Evolutionary conservation across 2,329 filamentous ascomycete genomes (phyloP).

Genomic region (Beauveria pseudobassiana): DNA sequence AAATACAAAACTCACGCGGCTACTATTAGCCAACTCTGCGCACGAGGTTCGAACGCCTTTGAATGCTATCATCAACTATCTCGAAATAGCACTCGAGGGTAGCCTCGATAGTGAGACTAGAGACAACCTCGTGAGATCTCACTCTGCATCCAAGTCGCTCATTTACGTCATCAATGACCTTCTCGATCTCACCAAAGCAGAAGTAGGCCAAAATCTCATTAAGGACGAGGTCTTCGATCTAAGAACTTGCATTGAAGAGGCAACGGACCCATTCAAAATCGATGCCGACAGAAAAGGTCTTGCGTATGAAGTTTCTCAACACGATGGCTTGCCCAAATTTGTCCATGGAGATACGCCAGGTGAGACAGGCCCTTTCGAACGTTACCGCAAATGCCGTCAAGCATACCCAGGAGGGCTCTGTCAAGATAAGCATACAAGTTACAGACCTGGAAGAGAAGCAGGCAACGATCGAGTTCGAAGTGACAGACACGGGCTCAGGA

Average conservation of each 20-base stretch:
- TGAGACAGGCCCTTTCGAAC: conserved; percentile 79
- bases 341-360: conserved; percentile 75
- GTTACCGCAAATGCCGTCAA: conserved; percentile 79
- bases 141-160: conserved; percentile 85
- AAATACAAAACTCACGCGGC: conserved; percentile 68
- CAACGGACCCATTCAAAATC: conserved; percentile 63
- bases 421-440: conserved; percentile 64
- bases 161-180: conserved; percentile 94
- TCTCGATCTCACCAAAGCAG: conserved; percentile 79
- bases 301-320: conserved; percentile 57
- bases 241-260: conserved; percentile 62
- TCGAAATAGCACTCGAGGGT: conserved; percentile 84
- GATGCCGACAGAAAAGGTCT: conserved; percentile 74
- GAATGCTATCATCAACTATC: conserved; percentile 91
- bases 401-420: conserved; percentile 59
- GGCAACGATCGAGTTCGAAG: conserved; percentile 64
- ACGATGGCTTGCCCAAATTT: conserved; percentile 59
- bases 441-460: conserved; percentile 43
- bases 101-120: conserved; percentile 71
- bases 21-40: conserved; percentile 79
- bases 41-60: conserved; percentile 87
- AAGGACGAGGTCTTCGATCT: conserved; percentile 78
- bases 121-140: conserved; percentile 75
- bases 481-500: conserved; percentile 68
- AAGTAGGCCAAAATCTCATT: conserved; percentile 70